Evolutionary conservation across 2,329 filamentous ascomycete genomes (phyloP).

Genomic region (Pestalotiopsis fici): DNA sequence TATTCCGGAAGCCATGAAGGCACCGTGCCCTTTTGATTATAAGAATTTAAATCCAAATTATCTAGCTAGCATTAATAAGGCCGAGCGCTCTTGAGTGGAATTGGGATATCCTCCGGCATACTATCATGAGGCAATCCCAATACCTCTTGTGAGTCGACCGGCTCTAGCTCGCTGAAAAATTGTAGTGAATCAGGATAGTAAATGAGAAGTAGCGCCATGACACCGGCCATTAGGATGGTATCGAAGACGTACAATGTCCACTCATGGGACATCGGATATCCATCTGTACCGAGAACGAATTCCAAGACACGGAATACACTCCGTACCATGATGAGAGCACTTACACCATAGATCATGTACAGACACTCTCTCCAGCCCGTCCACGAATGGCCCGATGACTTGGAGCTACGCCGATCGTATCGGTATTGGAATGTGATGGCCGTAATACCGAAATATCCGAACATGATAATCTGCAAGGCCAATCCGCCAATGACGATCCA

Average conservation of each 20-base stretch:
- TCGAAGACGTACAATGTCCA: slow-evolving; percentile 43
- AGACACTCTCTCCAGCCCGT: slow-evolving; percentile 25
- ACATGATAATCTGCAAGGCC: slow-evolving; percentile 57
- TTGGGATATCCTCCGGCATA: not conserved
- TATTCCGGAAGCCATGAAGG: not conserved
- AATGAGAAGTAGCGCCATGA: slow-evolving; percentile 19
- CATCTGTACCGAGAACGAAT: slow-evolving; percentile 39
- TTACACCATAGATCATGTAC: slow-evolving; percentile 38
- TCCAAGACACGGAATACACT: slow-evolving; percentile 45
- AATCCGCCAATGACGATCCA: slow-evolving; percentile 58
- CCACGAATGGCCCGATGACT: not conserved
- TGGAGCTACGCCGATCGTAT: slow-evolving; percentile 11
- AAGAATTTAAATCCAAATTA: not conserved
- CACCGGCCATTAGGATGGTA: slow-evolving; percentile 37
- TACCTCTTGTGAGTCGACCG: not conserved
- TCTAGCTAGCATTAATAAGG: not conserved
- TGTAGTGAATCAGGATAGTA: not conserved
- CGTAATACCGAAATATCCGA: slow-evolving; percentile 54
- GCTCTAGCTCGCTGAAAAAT: not conserved
- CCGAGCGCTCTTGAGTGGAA: not conserved
- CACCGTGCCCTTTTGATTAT: not conserved
- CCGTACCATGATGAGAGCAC: slow-evolving; percentile 42
- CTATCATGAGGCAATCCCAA: not conserved
- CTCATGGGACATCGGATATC: slow-evolving; percentile 43
- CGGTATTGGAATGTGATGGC: slow-evolving; percentile 47